Base-by-base conservation (phyloP, 225 moss, liverwort and hornwort species). In the Sphagnum contortum region DNA sequence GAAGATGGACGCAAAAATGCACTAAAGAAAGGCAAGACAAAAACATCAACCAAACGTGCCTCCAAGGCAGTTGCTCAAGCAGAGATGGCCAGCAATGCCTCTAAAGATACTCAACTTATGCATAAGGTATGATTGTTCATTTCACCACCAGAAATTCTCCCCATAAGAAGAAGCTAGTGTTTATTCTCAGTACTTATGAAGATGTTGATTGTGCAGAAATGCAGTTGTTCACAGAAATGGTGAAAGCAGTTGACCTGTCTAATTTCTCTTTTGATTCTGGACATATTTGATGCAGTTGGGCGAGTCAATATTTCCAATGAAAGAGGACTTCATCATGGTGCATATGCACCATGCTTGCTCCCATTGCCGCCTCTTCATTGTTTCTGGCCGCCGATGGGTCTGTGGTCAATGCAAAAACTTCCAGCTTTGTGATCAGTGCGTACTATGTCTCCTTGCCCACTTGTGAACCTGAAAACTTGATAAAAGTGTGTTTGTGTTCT, bases 261-360 rank as follows among this genome's bases (percentile, higher is more conserved):
- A 29, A 29, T 29, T 29, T 29, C 29, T 29, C 29, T 29, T 29
- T 29, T 29, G 1, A 29, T 29, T 29, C 29, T 29, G 29, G 29
- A 29, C 29, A 29, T 29, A 29, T 29, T 74, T 45, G 49, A 61
- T 80, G 78, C 88, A 96, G 96, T 90, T 96, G 57, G 96, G 96
- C 59, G 96, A 96, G 70, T 96, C 96, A 45, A 96, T 96, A 71
- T 81, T 92, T 48, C 96, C 96, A 10, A 96, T 96, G 96, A 96
- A 96, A 76, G 96, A 96, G 79, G 96, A 96, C 77, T 96, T 96
- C 55, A 96, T 96, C 48, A 96, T 96, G 96, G 96, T 96, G 66
- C 96, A 96, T 82, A 89, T 96, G 90, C 90, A 96, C 71, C 83
- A 85, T 70, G 84, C 88, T 53, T 96, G 96, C 81, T 78, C 90